Base-by-base conservation (phyloP, 371 early-diverging fungal species). In the Circinella umbellata region DNA sequence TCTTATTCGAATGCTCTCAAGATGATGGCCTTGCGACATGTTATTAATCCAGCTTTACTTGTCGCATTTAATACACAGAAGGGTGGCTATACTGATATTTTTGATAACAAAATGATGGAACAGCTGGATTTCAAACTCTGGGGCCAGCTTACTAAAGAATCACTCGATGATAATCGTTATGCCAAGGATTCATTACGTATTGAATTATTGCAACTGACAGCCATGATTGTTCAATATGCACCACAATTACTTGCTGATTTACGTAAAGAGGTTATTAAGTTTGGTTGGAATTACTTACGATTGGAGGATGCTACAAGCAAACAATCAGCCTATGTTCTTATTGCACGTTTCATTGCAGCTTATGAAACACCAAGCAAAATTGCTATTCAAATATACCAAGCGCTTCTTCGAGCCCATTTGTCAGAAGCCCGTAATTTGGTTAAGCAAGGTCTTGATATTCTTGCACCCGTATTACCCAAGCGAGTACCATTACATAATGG, bases 341-440 rank as follows among this genome's bases (percentile, higher is more conserved):
- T 97, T 62, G 91, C 97, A 4, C 87, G 93, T 36, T 97, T 97
- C 73, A 94, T 98, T 64, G 90, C 94, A 11, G 94, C 95, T 0
- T 98, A 90, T 72, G 96, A 97, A 47, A 95, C 97, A 4, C 97
- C 98, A 9, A 81, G 90, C 64, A 98, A 96, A 78, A 94, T 98
- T 63, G 91, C 95, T 8, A 89, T 90, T 49, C 96, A 96, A 69
- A 92, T 95, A 34, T 97, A 93, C 72, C 93, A 91, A 35, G 92
- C 96, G 4, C 76, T 98, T n/a, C 79, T 98, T 14, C 85, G 93
- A 10, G 93, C 96, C 4, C 94, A 96, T 78, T 93, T 95, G 59
- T 87, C 91, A 0, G 98, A 98, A 69, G 91, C 89, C 13, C 84
- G 94, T 34, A 79, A 78, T 18, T 76, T 99, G 38, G 97, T 98